Evolutionary conservation across 805 yeast genomes (phyloP).

Genomic region (Saccharomyces paradoxus): DNA sequence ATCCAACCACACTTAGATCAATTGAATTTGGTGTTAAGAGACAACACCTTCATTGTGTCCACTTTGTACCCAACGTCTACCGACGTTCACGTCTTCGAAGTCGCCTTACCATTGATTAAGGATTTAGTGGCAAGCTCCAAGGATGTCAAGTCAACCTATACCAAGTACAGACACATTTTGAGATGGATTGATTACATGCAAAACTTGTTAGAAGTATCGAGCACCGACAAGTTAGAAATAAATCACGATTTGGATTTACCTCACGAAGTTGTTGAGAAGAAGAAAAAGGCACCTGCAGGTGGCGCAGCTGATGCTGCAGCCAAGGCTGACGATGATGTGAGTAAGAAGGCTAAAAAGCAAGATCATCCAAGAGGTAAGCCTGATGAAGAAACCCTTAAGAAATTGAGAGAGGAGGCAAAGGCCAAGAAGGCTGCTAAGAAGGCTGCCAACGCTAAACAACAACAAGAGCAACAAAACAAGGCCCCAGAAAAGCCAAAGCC

Average conservation of each 20-base stretch:
- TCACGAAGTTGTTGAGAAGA: constrained; percentile 58
- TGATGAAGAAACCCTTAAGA: constrained; percentile 41
- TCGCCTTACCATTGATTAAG: constrained; percentile 52
- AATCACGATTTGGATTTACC: constrained; percentile 60
- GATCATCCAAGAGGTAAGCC: constrained; percentile 36
- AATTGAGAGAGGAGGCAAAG: constrained; percentile 45
- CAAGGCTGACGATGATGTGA: constrained; percentile 12
- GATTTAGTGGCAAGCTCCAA: constrained; percentile 43
- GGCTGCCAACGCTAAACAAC: constrained; percentile 50
- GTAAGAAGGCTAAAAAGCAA: constrained; percentile 19
- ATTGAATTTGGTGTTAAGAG: constrained; percentile 63
- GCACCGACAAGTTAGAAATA: constrained; percentile 48
- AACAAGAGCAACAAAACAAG: constrained; percentile 27
- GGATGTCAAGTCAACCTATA: constrained; percentile 41
- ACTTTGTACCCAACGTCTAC: constrained; percentile 49
- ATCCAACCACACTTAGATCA: constrained; percentile 46
- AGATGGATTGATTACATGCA: constrained; percentile 93
- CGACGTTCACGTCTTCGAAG: constrained; percentile 66
- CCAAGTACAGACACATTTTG: constrained; percentile 68
- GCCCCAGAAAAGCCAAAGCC: constrained; percentile 64
- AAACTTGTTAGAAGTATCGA: constrained; percentile 49
- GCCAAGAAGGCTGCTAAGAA: constrained; percentile 52
- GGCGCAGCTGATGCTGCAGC: constrained; percentile 11
- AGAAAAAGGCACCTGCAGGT: constrained; percentile 41
- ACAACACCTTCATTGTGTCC: constrained; percentile 64